Percentiles rank a stretch among this genome's conserved stretches.
Conservation (phyloP, 768 basidiomycete species). For the Coprinellus micaceus region DNA sequence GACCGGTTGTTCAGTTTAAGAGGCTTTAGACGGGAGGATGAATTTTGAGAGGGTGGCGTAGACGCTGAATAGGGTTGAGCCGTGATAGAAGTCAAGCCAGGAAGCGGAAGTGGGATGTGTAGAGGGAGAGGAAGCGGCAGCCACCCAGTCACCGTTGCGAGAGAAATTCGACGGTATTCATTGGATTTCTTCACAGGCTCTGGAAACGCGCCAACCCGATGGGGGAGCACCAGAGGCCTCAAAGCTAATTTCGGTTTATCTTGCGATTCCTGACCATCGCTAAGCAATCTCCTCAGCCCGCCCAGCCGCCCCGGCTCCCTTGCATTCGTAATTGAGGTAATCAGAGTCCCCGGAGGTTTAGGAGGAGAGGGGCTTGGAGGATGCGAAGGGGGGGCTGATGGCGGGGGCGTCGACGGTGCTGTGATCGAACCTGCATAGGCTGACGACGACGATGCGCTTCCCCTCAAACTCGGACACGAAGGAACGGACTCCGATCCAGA, state of each 20-base stretch:
- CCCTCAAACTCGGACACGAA: no score
- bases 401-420: background rate
- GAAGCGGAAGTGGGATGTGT: no score
- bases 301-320: background rate
- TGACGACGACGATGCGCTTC: no score
- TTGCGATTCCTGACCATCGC: background rate
- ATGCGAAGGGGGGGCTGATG: no score
- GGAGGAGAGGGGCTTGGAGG: no score
- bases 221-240: conserved; percentile 6
- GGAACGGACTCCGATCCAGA: background rate
- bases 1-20: no score
- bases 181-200: background rate
- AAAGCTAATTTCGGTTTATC: background rate
- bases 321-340: no score
- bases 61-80: background rate
- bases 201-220: background rate
- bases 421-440: no score
- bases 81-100: background rate
- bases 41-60: background rate
- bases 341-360: no score
- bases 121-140: background rate
- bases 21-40: no score
- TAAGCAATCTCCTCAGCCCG: conserved; percentile 1
- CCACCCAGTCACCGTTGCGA: conserved; percentile 4
- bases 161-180: background rate